Evolutionary conservation across 2,329 filamentous ascomycete genomes (phyloP).

Genomic region (Colletotrichum spaethianum): DNA sequence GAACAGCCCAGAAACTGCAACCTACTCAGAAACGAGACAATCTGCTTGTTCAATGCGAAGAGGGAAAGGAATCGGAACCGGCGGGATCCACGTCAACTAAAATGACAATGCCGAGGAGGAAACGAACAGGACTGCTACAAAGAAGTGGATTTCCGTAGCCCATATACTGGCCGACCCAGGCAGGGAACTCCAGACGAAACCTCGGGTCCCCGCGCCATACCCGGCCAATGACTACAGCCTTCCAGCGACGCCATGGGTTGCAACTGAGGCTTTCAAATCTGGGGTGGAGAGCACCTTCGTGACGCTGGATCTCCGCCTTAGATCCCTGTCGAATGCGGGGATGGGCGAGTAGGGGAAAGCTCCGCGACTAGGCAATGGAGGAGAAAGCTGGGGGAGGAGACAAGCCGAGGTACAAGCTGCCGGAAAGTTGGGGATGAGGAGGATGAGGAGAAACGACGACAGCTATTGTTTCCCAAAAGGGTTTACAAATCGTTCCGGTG

Average conservation of each 20-base stretch:
- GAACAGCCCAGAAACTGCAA: neutral
- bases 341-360: conserved; percentile 7
- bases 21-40: neutral
- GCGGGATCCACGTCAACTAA: neutral
- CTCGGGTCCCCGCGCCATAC: conserved; percentile 13
- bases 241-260: conserved; percentile 23
- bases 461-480: conserved; percentile 17
- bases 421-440: neutral
- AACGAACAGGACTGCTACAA: neutral
- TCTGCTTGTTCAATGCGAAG: neutral
- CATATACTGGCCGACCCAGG: conserved; percentile 23
- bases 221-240: conserved; percentile 21
- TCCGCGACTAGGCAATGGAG: conserved; percentile 10
- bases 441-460: conserved; percentile 15
- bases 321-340: conserved; percentile 39
- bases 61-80: neutral
- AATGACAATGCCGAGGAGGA: neutral
- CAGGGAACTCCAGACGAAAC: conserved; percentile 17
- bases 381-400: conserved; percentile 19
- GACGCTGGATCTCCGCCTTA: conserved; percentile 32
- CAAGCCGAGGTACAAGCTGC: conserved; percentile 7
- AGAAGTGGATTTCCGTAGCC: conserved; percentile 6
- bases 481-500: conserved; percentile 31
- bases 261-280: conserved; percentile 25
- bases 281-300: conserved; percentile 22